phyloP scores from a whole-genome alignment of 2,329 filamentous ascomycete species.

The Cytospora leucostoma region DNA sequence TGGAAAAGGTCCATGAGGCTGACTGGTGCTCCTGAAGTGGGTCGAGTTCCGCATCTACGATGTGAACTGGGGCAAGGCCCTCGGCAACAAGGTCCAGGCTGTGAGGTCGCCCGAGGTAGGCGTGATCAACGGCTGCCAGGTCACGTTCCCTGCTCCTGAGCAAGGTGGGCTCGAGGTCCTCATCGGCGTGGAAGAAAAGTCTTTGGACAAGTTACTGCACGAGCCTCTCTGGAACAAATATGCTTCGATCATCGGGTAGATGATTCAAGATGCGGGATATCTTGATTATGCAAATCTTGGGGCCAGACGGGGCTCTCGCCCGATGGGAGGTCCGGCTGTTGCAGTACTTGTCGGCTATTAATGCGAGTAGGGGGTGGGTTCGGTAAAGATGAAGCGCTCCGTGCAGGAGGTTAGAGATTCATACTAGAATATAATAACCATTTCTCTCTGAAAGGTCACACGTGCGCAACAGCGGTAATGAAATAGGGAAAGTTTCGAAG shows the following conservation, averaged over 20 bases:
- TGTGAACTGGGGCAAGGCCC: conserved; percentile 37
- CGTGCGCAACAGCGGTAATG: too few species aligned
- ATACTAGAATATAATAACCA: too few species aligned
- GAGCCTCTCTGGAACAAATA: conserved; percentile 36
- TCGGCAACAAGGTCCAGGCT: conserved; percentile 36
- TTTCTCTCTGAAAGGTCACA: too few species aligned
- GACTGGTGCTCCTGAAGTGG: conserved; percentile 30
- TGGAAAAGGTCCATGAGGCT: neutral
- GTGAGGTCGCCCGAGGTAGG: conserved; percentile 38
- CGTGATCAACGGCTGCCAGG: conserved; percentile 37
- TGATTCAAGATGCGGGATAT: too few species aligned
- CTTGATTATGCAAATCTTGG: too few species aligned
- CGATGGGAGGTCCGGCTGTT: too few species aligned
- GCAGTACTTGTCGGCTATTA: too few species aligned
- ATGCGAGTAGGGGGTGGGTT: too few species aligned
- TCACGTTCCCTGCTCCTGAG: conserved; percentile 36
- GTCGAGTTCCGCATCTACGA: conserved; percentile 37
- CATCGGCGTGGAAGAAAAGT: conserved; percentile 37
- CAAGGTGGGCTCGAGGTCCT: conserved; percentile 39
- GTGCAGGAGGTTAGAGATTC: too few species aligned
- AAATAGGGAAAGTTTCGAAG: too few species aligned
- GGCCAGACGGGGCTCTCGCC: too few species aligned
- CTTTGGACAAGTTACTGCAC: conserved; percentile 33
- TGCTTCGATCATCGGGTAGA: neutral
- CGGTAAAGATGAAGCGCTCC: too few species aligned